Conservation (phyloP, 176 grass and related monocot genomes). For the Stipa capillata region DNA sequence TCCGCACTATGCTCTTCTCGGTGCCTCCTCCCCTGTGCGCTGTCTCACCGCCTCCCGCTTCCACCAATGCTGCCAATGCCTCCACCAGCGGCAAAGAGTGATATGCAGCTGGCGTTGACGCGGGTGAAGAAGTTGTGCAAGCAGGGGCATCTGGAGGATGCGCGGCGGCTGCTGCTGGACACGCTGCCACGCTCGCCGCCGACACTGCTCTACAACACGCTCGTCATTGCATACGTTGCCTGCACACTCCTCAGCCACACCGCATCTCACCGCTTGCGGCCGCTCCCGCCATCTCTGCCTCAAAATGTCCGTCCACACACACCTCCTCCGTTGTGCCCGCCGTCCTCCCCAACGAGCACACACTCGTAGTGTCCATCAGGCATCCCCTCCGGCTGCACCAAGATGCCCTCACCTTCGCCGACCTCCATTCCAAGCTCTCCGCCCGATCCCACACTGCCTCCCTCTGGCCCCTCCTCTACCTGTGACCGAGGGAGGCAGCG, state of each 20-base stretch:
- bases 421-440: too few relatives aligned
- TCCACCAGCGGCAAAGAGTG: background rate
- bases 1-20: too few relatives aligned
- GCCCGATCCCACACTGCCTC: too few relatives aligned
- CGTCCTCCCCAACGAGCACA: too few relatives aligned
- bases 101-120: conserved; percentile 20
- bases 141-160: conserved; percentile 61
- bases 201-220: conserved; percentile 63
- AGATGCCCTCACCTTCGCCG: too few relatives aligned
- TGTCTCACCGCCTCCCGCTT: background rate
- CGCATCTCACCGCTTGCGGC: background rate
- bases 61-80: background rate
- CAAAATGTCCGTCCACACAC: too few relatives aligned
- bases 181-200: conserved; percentile 45
- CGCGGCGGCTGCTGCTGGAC: conserved; percentile 55
- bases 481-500: too few relatives aligned
- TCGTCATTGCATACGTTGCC: conserved; percentile 81
- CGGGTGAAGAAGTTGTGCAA: conserved; percentile 72
- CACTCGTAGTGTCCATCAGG: too few relatives aligned
- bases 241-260: conserved; percentile 71
- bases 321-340: too few relatives aligned
- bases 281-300: conserved; percentile 61
- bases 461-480: too few relatives aligned
- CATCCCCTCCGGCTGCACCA: too few relatives aligned
- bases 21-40: conserved; percentile 25